Percentiles rank a stretch among this genome's conserved stretches.
Evolutionary conservation across 441 rosid species (phyloP).

Genomic region (Pelargonium citronellum): DNA sequence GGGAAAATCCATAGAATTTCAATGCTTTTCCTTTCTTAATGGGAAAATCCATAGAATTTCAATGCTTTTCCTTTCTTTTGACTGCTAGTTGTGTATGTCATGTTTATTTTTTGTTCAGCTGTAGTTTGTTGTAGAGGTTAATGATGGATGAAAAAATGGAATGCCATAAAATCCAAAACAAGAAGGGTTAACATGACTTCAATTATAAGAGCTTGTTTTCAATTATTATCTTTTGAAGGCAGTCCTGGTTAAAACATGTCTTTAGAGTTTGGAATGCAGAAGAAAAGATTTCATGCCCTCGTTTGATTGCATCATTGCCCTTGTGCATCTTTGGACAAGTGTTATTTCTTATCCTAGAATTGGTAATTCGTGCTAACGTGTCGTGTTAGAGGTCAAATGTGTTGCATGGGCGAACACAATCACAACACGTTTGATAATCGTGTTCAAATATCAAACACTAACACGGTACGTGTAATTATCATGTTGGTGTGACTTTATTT

Average conservation of each 20-base stretch:
- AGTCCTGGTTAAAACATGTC: not conserved
- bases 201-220: not conserved
- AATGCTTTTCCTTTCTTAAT: too few species aligned
- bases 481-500: too few species aligned
- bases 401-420: too few species aligned
- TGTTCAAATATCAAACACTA: too few species aligned
- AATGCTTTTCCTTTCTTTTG: not conserved
- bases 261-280: not conserved
- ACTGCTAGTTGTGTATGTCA: not conserved
- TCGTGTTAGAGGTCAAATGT: too few species aligned
- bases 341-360: not conserved
- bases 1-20: not conserved
- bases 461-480: too few species aligned
- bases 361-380: not conserved
- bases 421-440: too few species aligned
- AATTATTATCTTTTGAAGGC: not conserved
- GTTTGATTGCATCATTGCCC: not conserved
- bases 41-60: not conserved
- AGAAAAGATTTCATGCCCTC: not conserved
- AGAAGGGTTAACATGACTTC: not conserved
- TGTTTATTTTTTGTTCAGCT: not conserved
- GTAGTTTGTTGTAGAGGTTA: not conserved
- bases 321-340: not conserved
- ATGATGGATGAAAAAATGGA: conserved; percentile 1
- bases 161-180: not conserved